Evolutionary conservation across 495 filamentous ascomycete genomes (phyloP), one percentile per base, ranked within the genome.

Genomic region (Aspergillus asperescens): DNA sequence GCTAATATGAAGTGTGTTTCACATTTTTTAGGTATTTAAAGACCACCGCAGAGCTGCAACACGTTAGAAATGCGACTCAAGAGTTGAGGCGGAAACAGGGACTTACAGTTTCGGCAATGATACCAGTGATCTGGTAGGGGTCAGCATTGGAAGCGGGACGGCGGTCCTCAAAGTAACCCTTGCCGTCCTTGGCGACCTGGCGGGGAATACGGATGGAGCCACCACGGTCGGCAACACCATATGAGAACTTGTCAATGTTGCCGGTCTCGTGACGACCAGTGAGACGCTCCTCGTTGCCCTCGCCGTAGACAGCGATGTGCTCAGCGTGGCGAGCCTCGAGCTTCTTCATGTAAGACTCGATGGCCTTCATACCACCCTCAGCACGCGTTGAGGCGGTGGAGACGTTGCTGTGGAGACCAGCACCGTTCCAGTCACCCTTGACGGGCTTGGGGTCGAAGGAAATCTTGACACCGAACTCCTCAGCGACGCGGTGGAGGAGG

Each of bases 381-480:
- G 78, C 79, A 64, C 93, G 89, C 79, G 89, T 98, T 58, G 82
- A 81, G 70, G 81, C 80, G 64, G 87, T 89, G 32, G 88, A 94
- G 67, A 95, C 90, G 80, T 96, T 91, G 85, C 77, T 86, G 84
- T 98, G 93, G 35, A 98, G 89, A 77, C 93, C 93, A 55, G 93
- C 91, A 69, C 93, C 94, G 82, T 98, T 98, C 93, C 93, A 98
- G 77, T 97, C 90, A 68, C 93, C 93, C 56, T 90, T 88, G 71
- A 98, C 95, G 60, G 93, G 93, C 86, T 98, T 98, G 68, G 93
- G 93, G 66, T 90, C 81, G 74, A 97, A 89, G 41, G 93, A 94
- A 57, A 97, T 89, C 80, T 90, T 89, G 73, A 85, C 89, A 70
- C 93, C 93, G 65, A 96, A 96, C 66, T 96, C 93, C 69, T 98